A percentile compares a stretch with the other conserved stretches of the same genome.
Conservation (phyloP, 148 eudicot genomes). For the Rhododendron vialii region DNA sequence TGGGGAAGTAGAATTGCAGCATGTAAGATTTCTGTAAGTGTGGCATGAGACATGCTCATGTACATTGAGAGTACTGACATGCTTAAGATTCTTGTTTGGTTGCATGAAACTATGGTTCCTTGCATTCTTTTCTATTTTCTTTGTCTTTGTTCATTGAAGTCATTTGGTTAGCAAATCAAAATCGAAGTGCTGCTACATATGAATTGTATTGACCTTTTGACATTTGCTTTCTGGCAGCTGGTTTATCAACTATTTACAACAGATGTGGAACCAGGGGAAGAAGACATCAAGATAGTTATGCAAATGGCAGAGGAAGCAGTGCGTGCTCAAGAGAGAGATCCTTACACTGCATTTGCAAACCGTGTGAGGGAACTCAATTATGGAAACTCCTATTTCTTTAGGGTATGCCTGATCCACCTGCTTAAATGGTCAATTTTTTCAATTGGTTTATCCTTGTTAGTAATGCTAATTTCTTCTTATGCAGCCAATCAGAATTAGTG, state of each 20-base stretch:
- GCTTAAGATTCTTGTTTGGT: too few relatives aligned
- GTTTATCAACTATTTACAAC: constrained; percentile 82
- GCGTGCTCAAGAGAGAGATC: constrained; percentile 95
- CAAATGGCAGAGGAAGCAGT: constrained; percentile 93
- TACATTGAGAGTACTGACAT: too few relatives aligned
- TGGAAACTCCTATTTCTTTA: constrained; percentile 76
- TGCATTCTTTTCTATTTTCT: neutral
- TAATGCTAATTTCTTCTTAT: constrained; percentile 15
- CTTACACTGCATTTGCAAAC: constrained; percentile 76
- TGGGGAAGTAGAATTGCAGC: too few relatives aligned
- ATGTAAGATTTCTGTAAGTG: neutral
- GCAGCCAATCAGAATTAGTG: constrained; percentile 66
- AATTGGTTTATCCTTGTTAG: neutral
- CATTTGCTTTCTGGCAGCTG: constrained; percentile 44
- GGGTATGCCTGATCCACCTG: constrained; percentile 37
- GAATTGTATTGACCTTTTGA: neutral
- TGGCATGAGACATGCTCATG: too few relatives aligned
- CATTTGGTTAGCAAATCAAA: neutral
- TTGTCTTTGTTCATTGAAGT: neutral
- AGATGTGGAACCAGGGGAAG: constrained; percentile 66
- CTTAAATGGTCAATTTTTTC: constrained; percentile 3
- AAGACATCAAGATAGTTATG: constrained; percentile 84
- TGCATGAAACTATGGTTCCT: neutral
- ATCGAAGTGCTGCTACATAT: neutral
- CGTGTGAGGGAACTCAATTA: constrained; percentile 91